Conservation (phyloP, 2,329 filamentous ascomycete species). For the Neophaeococcomyces mojaviensis region DNA sequence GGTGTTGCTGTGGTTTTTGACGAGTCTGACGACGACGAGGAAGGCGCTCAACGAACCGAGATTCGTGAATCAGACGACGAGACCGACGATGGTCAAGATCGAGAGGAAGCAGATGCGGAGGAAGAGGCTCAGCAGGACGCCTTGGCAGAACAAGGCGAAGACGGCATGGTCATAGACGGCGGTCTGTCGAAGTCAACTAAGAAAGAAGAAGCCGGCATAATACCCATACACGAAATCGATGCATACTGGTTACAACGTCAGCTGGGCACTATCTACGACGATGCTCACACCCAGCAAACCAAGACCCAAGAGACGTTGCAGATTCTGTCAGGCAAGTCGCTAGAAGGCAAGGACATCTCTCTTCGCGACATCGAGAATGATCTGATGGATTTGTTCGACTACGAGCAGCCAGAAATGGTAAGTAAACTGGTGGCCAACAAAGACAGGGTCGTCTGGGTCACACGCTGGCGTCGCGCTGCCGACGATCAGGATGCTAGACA, state of each 20-base stretch:
- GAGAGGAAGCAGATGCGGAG: conserved; percentile 50
- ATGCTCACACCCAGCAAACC: conserved; percentile 86
- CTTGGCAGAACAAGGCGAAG: conserved; percentile 45
- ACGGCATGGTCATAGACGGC: conserved; percentile 72
- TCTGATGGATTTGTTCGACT: conserved; percentile 96
- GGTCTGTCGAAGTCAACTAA: conserved; percentile 45
- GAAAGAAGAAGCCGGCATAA: conserved; percentile 44
- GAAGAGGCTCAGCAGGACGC: conserved; percentile 40
- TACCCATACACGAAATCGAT: conserved; percentile 85
- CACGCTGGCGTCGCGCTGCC: conserved; percentile 73
- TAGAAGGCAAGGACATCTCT: conserved; percentile 72
- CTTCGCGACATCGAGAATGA: conserved; percentile 96
- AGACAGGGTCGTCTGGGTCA: conserved; percentile 94
- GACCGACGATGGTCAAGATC: conserved; percentile 64
- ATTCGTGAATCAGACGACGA: conserved; percentile 77
- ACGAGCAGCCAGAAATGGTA: conserved; percentile 88
- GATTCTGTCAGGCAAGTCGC: conserved; percentile 67
- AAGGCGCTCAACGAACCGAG: conserved; percentile 69
- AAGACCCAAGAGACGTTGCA: conserved; percentile 80
- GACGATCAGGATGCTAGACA: conserved; percentile 65
- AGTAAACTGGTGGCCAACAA: conserved; percentile 84
- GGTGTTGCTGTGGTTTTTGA: conserved; percentile 97
- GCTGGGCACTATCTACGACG: conserved; percentile 78
- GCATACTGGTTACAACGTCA: conserved; percentile 95
- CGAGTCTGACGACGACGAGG: conserved; percentile 80